phyloP scores from a whole-genome alignment of 208 protist genomes.

The Porcisia hertigi region DNA sequence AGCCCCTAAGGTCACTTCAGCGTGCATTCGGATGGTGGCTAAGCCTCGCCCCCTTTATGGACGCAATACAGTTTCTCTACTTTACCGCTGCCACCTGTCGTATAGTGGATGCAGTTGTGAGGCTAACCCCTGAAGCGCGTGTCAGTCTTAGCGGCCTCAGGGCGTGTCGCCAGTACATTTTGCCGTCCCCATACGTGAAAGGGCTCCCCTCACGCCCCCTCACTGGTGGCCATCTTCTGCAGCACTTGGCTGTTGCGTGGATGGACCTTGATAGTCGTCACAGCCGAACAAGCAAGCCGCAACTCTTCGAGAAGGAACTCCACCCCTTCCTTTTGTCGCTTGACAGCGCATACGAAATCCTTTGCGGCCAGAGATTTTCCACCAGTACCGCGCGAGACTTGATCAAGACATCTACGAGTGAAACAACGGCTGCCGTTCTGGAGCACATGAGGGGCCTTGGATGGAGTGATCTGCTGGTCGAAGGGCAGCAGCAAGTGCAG shows the following conservation, averaged over 20 bases:
- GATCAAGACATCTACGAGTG: constrained; percentile 6
- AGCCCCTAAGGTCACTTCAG: background rate
- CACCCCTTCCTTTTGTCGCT: constrained; percentile 4
- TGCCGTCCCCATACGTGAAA: constrained; percentile 44
- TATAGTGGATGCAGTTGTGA: constrained; percentile 3
- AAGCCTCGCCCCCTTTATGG: constrained; percentile 34
- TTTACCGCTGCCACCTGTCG: constrained; percentile 22
- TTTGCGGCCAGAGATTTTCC: constrained; percentile 10
- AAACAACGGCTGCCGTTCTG: constrained; percentile 14
- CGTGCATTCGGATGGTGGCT: constrained; percentile 41
- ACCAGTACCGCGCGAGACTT: background rate
- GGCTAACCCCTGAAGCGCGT: background rate
- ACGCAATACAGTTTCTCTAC: constrained; percentile 23
- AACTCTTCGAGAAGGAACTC: constrained; percentile 19
- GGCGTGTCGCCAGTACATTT: constrained; percentile 26
- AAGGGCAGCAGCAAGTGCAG: constrained; percentile 3
- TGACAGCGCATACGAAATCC: constrained; percentile 1
- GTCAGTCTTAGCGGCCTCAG: background rate
- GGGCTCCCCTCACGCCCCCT: constrained; percentile 23
- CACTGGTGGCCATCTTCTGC: constrained; percentile 5
- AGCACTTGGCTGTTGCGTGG: constrained; percentile 33
- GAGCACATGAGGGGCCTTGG: constrained; percentile 1
- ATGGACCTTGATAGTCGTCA: constrained; percentile 21
- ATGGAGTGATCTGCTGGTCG: background rate
- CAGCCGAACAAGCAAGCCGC: constrained; percentile 23